phyloP scores from a whole-genome alignment of 306 rosid species.

The Trifolium dubium region DNA sequence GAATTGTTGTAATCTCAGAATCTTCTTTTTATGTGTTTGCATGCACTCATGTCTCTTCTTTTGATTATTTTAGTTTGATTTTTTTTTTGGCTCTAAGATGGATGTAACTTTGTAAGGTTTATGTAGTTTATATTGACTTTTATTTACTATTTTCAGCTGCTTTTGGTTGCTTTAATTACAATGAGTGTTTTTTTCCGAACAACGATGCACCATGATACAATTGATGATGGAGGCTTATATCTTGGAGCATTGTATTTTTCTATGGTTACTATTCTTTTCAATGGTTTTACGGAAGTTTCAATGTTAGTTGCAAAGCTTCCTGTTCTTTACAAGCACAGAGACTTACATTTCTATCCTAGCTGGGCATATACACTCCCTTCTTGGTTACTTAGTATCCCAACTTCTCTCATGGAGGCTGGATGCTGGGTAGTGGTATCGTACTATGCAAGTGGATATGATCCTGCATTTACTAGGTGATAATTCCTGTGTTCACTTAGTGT shows the following conservation, averaged over 20 bases:
- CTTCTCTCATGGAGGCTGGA: conserved; percentile 90
- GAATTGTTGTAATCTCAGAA: neutral
- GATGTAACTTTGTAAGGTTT: conserved; percentile 33
- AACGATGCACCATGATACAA: conserved; percentile 82
- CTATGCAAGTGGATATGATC: conserved; percentile 92
- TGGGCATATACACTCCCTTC: conserved; percentile 96
- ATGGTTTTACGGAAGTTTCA: conserved; percentile 97
- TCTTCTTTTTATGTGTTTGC: conserved; percentile 8
- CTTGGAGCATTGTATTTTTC: conserved; percentile 97
- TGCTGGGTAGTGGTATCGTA: conserved; percentile 93
- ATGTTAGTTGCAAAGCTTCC: conserved; percentile 99
- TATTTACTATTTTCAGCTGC: conserved; percentile 65
- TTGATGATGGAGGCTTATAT: conserved; percentile 86
- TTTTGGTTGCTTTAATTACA: conserved; percentile 88
- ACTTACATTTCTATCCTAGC: conserved; percentile 94
- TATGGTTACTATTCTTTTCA: conserved; percentile 91
- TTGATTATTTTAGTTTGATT: conserved; percentile 1
- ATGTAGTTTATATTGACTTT: conserved; percentile 48
- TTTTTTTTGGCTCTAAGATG: conserved; percentile 26
- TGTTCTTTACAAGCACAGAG: conserved; percentile 95
- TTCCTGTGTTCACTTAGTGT: conserved; percentile 36
- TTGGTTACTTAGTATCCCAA: conserved; percentile 86
- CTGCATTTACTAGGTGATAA: conserved; percentile 78
- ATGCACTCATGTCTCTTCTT: conserved; percentile 12
- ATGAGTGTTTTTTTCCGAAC: conserved; percentile 98